Base-by-base conservation (phyloP, 257 asterid genomes). In the Agastache rugosa region DNA sequence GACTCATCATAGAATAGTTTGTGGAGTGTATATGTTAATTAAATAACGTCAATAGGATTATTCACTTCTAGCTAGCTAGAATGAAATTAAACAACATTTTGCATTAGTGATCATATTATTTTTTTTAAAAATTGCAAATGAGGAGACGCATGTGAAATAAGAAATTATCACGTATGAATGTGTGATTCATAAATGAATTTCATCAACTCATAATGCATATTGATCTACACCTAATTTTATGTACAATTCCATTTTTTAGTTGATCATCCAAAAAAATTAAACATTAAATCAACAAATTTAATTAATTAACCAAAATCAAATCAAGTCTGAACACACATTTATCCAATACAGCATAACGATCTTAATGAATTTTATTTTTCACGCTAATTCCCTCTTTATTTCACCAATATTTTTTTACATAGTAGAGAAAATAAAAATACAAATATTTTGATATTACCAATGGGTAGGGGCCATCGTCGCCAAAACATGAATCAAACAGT, bases 381-480 rank as follows among this genome's bases (percentile, higher is more conserved):
- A 29, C 34, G 3, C 5, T 29, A n/a, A 3, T 50, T 23, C 19
- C 8, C 27, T 19, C 6, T 11, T 11, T 11, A 22, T 10, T 55
- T 11, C 14, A 58, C 20, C 22, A 2, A 48, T 48, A 48, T 16
- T n/a, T 15, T 15, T 0, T n/a, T 50, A 8, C 56, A 50, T n/a
- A n/a, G 2, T 51, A 17, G 8, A 14, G 11, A 2, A n/a, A 53
- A n/a, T 19, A 53, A 16, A 17, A n/a, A 51, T 6, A 51, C 2
- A 2, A 3, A 17, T 17, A 19, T 37, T 5, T 9, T 8, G 11
- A 8, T 37, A 8, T 5, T n/a, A 17, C 10, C 3, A 60, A 60
- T 29, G 71, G 37, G 71, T 65, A 65, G 71, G 71, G 71, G 71
- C 71, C 71, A 0, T 44, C 2, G 22, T 44, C 15, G 54, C 56